phyloP scores from a whole-genome alignment of 1,139 yeast genomes.

The Yamadazyma dendronema region DNA sequence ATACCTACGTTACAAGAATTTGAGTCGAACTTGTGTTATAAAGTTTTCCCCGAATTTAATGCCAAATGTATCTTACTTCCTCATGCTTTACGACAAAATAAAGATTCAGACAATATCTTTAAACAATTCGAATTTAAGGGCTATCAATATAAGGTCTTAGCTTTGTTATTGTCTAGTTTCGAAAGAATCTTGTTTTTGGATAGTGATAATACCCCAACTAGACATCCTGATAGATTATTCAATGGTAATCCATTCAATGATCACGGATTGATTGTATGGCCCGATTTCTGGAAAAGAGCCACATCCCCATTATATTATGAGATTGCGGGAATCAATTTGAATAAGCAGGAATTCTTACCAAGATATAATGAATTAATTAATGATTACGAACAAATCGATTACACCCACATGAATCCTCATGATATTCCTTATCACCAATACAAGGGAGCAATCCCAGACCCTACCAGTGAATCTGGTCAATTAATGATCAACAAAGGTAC shows the following conservation, averaged over 20 bases:
- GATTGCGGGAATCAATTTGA: conserved; percentile 33
- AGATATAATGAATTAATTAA: conserved; percentile 28
- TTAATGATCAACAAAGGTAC: conserved; percentile 62
- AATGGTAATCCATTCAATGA: conserved; percentile 27
- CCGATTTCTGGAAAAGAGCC: conserved; percentile 48
- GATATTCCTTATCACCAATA: conserved; percentile 64
- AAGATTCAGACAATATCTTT: conserved; percentile 13
- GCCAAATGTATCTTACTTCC: conserved; percentile 55
- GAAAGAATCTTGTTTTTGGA: conserved; percentile 75
- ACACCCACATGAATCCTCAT: conserved; percentile 11
- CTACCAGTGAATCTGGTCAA: conserved; percentile 83
- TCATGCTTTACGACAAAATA: conserved; percentile 44
- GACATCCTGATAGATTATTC: conserved; percentile 48
- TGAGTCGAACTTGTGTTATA: conserved; percentile 65
- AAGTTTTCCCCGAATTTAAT: conserved; percentile 60
- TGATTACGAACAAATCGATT: conserved; percentile 14
- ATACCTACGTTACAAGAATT: conserved; percentile 70
- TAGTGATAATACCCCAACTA: conserved; percentile 71
- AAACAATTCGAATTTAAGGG: conserved; percentile 42
- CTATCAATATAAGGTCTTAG: conserved; percentile 76
- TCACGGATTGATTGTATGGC: conserved; percentile 45
- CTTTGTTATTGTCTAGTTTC: conserved; percentile 71
- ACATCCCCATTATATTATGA: conserved; percentile 42
- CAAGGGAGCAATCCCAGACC: conserved; percentile 73
- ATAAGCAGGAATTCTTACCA: conserved; percentile 26